Evolutionary conservation across 768 basidiomycete species (phyloP).

Genomic region (Lactifluus piperatus): DNA sequence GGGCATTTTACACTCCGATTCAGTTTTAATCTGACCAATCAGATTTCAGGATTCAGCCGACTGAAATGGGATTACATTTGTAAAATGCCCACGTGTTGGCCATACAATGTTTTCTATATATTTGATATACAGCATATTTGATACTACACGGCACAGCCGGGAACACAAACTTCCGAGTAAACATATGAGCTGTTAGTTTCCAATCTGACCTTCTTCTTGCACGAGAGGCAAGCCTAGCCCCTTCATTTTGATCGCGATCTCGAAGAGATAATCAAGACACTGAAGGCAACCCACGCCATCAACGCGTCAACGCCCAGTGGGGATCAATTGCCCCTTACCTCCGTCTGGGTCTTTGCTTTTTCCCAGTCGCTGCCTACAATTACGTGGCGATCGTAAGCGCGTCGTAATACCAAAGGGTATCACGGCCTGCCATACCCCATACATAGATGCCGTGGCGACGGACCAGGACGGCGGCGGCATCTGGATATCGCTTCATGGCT

Average conservation of each 20-base stretch:
- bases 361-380: slow-evolving; percentile 62
- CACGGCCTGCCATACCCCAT: slow-evolving; percentile 50
- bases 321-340: slow-evolving; percentile 33
- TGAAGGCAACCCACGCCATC: slow-evolving; percentile 21
- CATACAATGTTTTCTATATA: too few relatives aligned
- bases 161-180: too few relatives aligned
- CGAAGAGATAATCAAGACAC: slow-evolving; percentile 89
- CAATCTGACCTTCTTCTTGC: slow-evolving; percentile 1
- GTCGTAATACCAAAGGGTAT: slow-evolving; percentile 2
- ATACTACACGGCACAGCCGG: too few relatives aligned
- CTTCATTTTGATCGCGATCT: slow-evolving; percentile 80
- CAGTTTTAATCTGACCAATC: too few relatives aligned
- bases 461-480: slow-evolving; percentile 71
- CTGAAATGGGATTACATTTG: too few relatives aligned
- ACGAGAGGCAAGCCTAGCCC: slow-evolving; percentile 48
- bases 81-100: too few relatives aligned
- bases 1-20: too few relatives aligned
- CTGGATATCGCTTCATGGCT: slow-evolving; percentile 72
- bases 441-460: slow-evolving; percentile 77
- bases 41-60: too few relatives aligned
- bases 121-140: too few relatives aligned
- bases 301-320: background rate
- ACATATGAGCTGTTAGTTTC: background rate
- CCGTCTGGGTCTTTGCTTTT: slow-evolving; percentile 83
- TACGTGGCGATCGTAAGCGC: background rate